Conservation (phyloP, 345 rosid species). For the Rhodamnia rubescens region DNA sequence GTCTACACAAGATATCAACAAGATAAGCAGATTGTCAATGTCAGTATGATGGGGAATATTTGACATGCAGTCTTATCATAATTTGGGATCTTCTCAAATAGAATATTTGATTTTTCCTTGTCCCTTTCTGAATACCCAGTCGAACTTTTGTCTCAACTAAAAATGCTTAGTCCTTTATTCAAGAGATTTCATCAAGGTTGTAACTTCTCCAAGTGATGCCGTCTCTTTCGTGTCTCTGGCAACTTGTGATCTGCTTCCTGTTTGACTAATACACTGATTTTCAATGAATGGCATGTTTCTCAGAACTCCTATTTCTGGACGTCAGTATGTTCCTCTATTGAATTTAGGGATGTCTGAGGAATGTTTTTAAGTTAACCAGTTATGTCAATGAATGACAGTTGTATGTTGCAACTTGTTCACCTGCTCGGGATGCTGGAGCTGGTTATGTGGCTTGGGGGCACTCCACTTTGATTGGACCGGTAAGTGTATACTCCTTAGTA, state of each 20-base stretch:
- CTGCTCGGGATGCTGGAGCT: conserved; percentile 69
- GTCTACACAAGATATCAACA: neutral
- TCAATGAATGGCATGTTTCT: neutral
- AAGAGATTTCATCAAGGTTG: neutral
- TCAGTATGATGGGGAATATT: neutral
- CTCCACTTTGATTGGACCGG: conserved; percentile 86
- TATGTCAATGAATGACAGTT: conserved; percentile 29
- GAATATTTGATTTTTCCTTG: neutral
- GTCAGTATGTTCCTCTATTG: neutral
- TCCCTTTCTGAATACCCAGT: neutral
- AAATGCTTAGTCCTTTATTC: neutral
- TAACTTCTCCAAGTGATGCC: neutral
- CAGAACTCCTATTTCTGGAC: neutral
- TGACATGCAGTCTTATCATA: neutral
- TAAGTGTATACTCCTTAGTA: conserved; percentile 20
- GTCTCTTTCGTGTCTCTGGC: neutral
- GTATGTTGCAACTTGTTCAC: conserved; percentile 92
- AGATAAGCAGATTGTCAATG: neutral
- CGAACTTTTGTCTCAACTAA: neutral
- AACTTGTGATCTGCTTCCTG: neutral
- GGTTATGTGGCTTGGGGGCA: conserved; percentile 97
- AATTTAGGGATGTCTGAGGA: neutral
- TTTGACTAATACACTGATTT: neutral
- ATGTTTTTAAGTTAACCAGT: neutral
- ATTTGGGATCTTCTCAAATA: neutral